Evolutionary conservation across 306 rosid species (phyloP), one percentile per base, ranked within the genome.

Genomic region (Cucurbita ficifolia): DNA sequence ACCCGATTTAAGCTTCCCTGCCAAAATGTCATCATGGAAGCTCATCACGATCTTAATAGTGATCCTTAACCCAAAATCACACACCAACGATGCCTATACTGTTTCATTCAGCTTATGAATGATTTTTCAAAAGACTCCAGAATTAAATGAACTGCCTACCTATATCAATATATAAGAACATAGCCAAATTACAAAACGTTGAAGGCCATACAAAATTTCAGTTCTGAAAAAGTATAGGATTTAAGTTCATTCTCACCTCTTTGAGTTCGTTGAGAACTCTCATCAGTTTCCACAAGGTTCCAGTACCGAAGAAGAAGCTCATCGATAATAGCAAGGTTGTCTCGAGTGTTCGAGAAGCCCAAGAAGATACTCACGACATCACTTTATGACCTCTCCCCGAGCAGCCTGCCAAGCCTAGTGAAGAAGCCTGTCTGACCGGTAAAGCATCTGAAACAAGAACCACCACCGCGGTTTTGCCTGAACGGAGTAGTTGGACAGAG

Each of bases 241-340:
- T 19, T 21, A 19, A 55, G 61, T 57, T 22, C 65, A 59, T 59
- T 59, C 14, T 12, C 42, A 57, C 98, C 98, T 93, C 98, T 82
- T 93, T 96, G 50, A 90, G 96, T 60, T 90, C 89, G 64, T 93
- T 92, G 75, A 93, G 96, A 50, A 90, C 96, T 22, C 83, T 43
- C 81, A 35, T 90, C 92, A 2, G 93, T 93, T 39, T 93, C 96
- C 18, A 96, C 87, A 77, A 92, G 96, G 77, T 92, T 88, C 96
- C 93, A 88, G 64, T 88, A 93, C 43, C n/a, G n/a, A n/a, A 93
- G 93, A 12, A 93, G 88, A 35, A 93, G 98, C 89, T 93, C 90
- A 46, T 88, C 93, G 13, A 92, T 76, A 80, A 92, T 92, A 9
- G 95, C 91, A 74, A 92, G 93, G 29, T 92, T 92, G 72, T 74